phyloP scores from a whole-genome alignment of 2,329 filamentous ascomycete genomes.

The Phialophora macrospora region DNA sequence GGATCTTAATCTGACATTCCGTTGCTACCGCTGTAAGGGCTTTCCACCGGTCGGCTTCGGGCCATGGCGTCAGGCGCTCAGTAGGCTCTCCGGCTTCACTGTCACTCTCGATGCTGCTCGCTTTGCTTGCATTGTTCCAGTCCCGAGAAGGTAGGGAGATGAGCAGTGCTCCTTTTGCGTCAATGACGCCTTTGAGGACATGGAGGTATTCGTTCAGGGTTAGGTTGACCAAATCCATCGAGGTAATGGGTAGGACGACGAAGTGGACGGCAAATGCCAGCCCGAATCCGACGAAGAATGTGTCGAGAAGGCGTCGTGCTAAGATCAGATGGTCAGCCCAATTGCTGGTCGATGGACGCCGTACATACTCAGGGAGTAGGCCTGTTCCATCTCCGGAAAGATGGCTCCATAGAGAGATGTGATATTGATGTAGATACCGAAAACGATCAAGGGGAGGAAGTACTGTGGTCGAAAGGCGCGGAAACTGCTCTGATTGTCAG shows the following conservation, averaged over 20 bases:
- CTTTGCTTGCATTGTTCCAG: slow-evolving; percentile 49
- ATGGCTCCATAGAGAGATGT: slow-evolving; percentile 65
- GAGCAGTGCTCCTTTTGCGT: slow-evolving; percentile 69
- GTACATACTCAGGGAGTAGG: slow-evolving; percentile 21
- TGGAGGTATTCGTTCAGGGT: slow-evolving; percentile 63
- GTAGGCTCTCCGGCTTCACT: slow-evolving; percentile 16
- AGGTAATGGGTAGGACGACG: slow-evolving; percentile 69
- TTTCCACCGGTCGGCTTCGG: slow-evolving; percentile 44
- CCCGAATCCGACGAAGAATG: slow-evolving; percentile 68
- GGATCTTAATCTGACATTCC: slow-evolving; percentile 68
- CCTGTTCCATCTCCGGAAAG: slow-evolving; percentile 58
- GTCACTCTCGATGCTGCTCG: slow-evolving; percentile 29
- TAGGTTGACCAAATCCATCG: slow-evolving; percentile 66
- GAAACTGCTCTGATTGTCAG: slow-evolving; percentile 47
- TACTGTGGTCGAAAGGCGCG: slow-evolving; percentile 70
- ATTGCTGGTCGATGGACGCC: not conserved
- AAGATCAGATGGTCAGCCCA: slow-evolving; percentile 42
- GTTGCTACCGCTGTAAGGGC: slow-evolving; percentile 56
- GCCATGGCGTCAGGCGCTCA: slow-evolving; percentile 24
- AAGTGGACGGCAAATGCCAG: slow-evolving; percentile 67
- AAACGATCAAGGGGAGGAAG: slow-evolving; percentile 70
- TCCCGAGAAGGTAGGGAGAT: slow-evolving; percentile 42
- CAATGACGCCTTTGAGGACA: slow-evolving; percentile 61
- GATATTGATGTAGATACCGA: slow-evolving; percentile 70
- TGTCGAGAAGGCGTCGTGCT: slow-evolving; percentile 60